Conservation (phyloP, 2,329 filamentous ascomycete genomes). For the Fusarium drepaniforme region DNA sequence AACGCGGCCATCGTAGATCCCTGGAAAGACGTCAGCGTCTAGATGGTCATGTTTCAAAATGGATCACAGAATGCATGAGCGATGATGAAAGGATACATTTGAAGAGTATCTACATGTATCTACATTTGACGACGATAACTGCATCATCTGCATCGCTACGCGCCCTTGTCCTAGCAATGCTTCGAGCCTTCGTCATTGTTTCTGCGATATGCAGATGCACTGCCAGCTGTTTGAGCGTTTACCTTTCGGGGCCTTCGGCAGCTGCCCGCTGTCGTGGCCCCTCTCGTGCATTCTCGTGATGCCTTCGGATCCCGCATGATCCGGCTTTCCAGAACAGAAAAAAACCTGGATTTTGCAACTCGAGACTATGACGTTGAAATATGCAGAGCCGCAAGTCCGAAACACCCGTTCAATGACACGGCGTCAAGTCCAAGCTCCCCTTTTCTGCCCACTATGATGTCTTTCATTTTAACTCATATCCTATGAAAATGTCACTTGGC, state of each 20-base stretch:
- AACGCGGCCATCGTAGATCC: conserved; percentile 30
- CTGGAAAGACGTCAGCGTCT: conserved; percentile 32
- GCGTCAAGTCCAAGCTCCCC: background rate
- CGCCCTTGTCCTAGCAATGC: background rate
- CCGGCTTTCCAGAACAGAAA: background rate
- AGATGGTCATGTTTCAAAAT: conserved; percentile 31
- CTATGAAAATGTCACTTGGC: background rate
- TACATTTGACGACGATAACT: background rate
- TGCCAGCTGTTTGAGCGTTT: background rate
- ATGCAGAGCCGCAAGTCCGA: background rate
- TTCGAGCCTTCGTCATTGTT: background rate
- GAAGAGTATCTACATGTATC: conserved; percentile 1
- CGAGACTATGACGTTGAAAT: background rate
- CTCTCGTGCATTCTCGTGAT: background rate
- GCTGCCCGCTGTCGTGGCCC: background rate
- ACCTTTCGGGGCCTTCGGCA: background rate
- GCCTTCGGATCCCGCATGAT: background rate
- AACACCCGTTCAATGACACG: background rate
- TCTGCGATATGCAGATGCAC: background rate
- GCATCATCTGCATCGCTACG: background rate
- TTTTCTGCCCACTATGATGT: background rate
- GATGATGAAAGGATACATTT: conserved; percentile 15
- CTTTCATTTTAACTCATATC: background rate
- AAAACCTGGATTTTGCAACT: background rate
- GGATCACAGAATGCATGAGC: too few relatives aligned